Evolutionary conservation across 495 filamentous ascomycete species (phyloP).

Genomic region (Penicillium coprophilum): DNA sequence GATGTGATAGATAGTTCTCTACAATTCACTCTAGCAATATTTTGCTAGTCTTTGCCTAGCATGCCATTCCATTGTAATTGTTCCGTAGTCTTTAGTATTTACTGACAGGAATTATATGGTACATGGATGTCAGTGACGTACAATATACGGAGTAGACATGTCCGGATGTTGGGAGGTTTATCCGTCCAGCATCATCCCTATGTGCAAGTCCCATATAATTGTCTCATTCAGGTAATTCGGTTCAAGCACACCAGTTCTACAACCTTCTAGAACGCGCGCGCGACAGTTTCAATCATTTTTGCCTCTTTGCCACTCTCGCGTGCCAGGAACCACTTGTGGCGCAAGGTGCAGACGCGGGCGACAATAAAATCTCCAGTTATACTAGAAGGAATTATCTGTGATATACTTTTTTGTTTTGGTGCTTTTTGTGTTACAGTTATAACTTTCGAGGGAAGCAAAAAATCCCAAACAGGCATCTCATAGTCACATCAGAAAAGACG

Average conservation of each 20-base stretch:
- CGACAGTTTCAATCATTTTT: neutral
- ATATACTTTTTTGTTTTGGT: no score
- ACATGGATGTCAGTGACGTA: no score
- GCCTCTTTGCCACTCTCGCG: slow-evolving; percentile 11
- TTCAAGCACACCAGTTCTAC: no score
- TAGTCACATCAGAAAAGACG: no score
- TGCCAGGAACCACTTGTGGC: slow-evolving; percentile 10
- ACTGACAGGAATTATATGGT: neutral
- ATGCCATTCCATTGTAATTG: neutral
- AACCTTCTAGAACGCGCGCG: neutral
- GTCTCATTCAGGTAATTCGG: neutral
- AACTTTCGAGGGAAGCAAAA: no score
- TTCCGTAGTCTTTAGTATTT: no score
- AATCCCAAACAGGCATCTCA: no score
- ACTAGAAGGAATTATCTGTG: no score
- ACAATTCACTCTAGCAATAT: slow-evolving; percentile 18
- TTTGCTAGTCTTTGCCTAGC: slow-evolving; percentile 12
- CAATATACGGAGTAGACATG: no score
- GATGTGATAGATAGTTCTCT: slow-evolving; percentile 14
- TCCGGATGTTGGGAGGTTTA: no score
- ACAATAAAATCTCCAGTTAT: neutral
- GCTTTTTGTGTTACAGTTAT: no score
- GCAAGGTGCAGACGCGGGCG: neutral
- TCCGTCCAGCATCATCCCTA: neutral
- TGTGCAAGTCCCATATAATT: neutral